Conservation (phyloP, 2,329 filamentous ascomycete genomes). For the Chrysosporium queenslandicum region DNA sequence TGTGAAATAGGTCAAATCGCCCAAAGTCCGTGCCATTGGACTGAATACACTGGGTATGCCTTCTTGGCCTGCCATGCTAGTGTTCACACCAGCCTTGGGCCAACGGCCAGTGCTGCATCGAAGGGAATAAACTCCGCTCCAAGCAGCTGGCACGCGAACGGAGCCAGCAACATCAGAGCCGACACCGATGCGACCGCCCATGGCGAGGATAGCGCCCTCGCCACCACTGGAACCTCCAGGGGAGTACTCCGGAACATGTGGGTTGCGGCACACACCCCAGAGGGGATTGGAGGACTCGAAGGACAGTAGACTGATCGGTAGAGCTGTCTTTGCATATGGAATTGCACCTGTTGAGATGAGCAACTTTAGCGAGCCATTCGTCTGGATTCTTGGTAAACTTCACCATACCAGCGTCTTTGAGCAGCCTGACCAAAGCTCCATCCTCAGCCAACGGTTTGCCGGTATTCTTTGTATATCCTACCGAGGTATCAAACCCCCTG, state of each 20-base stretch:
- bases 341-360: slow-evolving; percentile 51
- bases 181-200: slow-evolving; percentile 75
- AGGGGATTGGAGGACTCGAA: slow-evolving; percentile 73
- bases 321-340: slow-evolving; percentile 85
- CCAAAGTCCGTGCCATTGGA: slow-evolving; percentile 79
- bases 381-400: background rate
- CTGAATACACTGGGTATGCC: slow-evolving; percentile 82
- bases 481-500: slow-evolving; percentile 69
- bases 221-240: slow-evolving; percentile 83
- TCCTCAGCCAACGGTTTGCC: slow-evolving; percentile 58
- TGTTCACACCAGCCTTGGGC: slow-evolving; percentile 74
- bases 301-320: slow-evolving; percentile 75
- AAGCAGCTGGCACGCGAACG: slow-evolving; percentile 77
- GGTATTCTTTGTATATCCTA: slow-evolving; percentile 67
- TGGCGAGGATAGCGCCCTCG: slow-evolving; percentile 70
- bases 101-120: slow-evolving; percentile 82
- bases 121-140: slow-evolving; percentile 77
- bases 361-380: background rate
- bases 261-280: slow-evolving; percentile 75
- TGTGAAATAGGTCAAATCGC: slow-evolving; percentile 77
- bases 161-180: slow-evolving; percentile 87
- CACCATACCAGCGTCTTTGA: slow-evolving; percentile 62
- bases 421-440: slow-evolving; percentile 60
- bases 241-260: slow-evolving; percentile 72
- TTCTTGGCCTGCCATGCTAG: slow-evolving; percentile 87